These are phyloP conservation scores for Ustilago cynodontis DNA, from an alignment of 1,284 basidiomycete genomes.

Conservation along the genomic window DNA sequence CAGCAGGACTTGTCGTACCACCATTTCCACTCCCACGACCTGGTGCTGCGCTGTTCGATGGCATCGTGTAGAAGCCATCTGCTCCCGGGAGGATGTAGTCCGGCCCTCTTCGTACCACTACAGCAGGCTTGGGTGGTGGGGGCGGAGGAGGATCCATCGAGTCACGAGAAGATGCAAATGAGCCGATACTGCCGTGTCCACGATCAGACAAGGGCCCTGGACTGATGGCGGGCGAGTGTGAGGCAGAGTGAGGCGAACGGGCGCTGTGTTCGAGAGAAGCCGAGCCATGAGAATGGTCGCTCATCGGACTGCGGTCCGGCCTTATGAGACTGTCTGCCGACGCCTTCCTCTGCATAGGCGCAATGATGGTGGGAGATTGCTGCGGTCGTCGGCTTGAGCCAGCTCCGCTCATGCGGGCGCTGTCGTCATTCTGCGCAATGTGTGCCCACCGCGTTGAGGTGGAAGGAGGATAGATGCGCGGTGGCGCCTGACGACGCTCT, in stretches of 20 bases:
- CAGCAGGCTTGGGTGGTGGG: conserved; percentile 40
- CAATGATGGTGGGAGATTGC: conserved; percentile 17
- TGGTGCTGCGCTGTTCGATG: conserved; percentile 8
- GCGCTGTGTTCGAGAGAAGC: conserved; percentile 5
- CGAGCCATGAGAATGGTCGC: conserved; percentile 24
- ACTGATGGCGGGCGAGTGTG: conserved; percentile 7
- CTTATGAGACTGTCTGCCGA: conserved; percentile 37
- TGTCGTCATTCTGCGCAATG: conserved; percentile 32
- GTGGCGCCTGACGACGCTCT: conserved; percentile 56
- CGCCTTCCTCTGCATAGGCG: conserved; percentile 27
- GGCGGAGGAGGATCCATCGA: conserved; percentile 45
- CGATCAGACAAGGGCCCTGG: background rate
- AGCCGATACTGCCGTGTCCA: conserved; percentile 1
- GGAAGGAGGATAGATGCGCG: conserved; percentile 58
- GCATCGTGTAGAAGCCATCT: conserved; percentile 56
- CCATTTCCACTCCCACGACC: background rate
- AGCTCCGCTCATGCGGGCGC: background rate
- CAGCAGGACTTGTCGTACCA: background rate
- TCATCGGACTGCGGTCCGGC: conserved; percentile 36
- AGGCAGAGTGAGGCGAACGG: conserved; percentile 6
- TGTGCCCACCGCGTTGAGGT: conserved; percentile 41
- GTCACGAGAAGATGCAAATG: conserved; percentile 24
- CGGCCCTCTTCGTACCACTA: conserved; percentile 30
- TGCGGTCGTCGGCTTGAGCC: conserved; percentile 18
- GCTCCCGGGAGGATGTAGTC: conserved; percentile 55